Conservation (phyloP, 2,329 filamentous ascomycete genomes). For the Fusarium albosuccineum region DNA sequence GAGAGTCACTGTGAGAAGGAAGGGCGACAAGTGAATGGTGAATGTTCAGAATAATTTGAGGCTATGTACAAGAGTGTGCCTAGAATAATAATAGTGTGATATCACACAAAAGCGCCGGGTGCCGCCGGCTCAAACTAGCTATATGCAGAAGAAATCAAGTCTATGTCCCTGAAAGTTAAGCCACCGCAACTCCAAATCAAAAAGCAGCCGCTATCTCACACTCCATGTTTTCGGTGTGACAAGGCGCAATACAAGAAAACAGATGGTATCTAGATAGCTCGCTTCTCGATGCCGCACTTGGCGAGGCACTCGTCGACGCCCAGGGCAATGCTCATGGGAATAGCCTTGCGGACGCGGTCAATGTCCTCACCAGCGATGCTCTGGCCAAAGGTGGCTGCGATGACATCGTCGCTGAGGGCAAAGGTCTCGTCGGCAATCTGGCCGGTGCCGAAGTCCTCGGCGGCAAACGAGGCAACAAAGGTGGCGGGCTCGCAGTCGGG, state of each 20-base stretch:
- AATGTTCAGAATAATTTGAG: too few relatives aligned
- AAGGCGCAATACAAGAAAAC: neutral
- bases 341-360: conserved; percentile 55
- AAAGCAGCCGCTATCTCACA: conserved; percentile 1
- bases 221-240: neutral
- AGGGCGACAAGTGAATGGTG: too few relatives aligned
- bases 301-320: conserved; percentile 66
- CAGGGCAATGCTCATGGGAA: conserved; percentile 62
- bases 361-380: conserved; percentile 61
- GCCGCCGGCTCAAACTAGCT: too few relatives aligned
- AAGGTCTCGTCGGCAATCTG: conserved; percentile 65
- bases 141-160: conserved; percentile 17
- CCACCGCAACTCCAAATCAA: conserved; percentile 16
- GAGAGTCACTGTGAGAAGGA: too few relatives aligned
- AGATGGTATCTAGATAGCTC: conserved; percentile 45
- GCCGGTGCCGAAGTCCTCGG: conserved; percentile 66
- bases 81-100: neutral
- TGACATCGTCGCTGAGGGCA: conserved; percentile 58
- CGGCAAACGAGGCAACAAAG: conserved; percentile 64
- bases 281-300: conserved; percentile 54
- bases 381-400: conserved; percentile 61
- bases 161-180: neutral
- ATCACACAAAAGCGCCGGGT: too few relatives aligned
- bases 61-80: neutral
- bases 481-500: conserved; percentile 64